These are phyloP conservation scores for Nemania sp. DNA, from an alignment of 2,329 filamentous ascomycete genomes.

Conservation along the genomic window DNA sequence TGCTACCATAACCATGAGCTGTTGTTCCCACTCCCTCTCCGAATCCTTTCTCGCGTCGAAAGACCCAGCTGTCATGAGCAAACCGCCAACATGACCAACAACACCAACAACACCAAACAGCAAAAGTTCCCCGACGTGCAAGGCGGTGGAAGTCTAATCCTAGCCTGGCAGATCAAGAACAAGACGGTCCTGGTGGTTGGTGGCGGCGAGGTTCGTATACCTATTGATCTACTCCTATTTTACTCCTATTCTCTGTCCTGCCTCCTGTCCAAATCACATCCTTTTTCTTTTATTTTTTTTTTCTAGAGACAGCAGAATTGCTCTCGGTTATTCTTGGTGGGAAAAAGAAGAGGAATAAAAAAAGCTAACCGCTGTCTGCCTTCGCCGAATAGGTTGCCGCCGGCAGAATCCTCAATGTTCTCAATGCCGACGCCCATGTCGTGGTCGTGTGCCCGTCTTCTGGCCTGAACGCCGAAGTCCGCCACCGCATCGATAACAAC, in stretches of 20 bases:
- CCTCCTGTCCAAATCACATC: slow-evolving; percentile 24
- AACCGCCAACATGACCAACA: slow-evolving; percentile 32
- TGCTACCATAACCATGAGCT: slow-evolving; percentile 26
- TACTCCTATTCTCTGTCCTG: slow-evolving; percentile 1
- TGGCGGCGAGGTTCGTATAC: slow-evolving; percentile 83
- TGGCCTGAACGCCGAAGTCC: slow-evolving; percentile 89
- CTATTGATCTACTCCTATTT: background rate
- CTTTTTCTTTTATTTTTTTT: background rate
- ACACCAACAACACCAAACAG: slow-evolving; percentile 26
- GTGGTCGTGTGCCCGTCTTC: slow-evolving; percentile 83
- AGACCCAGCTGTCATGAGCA: slow-evolving; percentile 25
- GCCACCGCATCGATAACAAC: slow-evolving; percentile 78
- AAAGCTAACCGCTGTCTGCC: background rate
- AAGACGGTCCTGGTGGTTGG: slow-evolving; percentile 94
- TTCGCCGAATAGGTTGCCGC: slow-evolving; percentile 79
- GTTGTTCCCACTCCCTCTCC: background rate
- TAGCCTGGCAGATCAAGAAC: slow-evolving; percentile 94
- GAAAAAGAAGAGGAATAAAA: background rate
- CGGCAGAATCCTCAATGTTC: slow-evolving; percentile 90
- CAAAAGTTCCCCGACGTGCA: slow-evolving; percentile 80
- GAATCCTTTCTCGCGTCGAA: slow-evolving; percentile 2
- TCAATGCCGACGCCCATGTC: slow-evolving; percentile 90
- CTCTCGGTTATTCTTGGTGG: too few species aligned
- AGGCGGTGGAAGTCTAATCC: slow-evolving; percentile 90
- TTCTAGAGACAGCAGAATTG: background rate